Evolutionary conservation across 2,329 filamentous ascomycete species (phyloP), one percentile per base, ranked within the genome.

Genomic region (Xylariaceae sp.): DNA sequence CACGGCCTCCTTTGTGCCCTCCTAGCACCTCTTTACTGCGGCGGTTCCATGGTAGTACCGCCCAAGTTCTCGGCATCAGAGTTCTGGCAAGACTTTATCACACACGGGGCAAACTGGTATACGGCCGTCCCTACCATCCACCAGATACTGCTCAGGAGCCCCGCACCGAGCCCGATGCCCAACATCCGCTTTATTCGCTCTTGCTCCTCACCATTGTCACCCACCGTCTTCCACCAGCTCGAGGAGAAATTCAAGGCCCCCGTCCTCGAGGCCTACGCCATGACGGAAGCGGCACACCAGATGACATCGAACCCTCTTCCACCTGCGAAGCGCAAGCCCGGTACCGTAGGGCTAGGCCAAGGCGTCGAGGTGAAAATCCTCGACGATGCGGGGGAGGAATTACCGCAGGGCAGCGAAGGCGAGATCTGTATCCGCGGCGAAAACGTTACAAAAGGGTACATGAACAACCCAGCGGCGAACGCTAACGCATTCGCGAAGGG

Each of bases 111-210:
- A 23, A 96, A 91, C 73, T 96, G 92, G 92, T 96, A 95, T 76
- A 95, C 91, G 0, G 92, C 92, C 1, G 92, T 95, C n/a, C 92
- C 92, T 1, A 96, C 92, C 0, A 96, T 96, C 71, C 92, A 96
- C 74, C 91, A 95, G 71, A 94, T 96, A 67, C 81, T 96, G 3
- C 85, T 96, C 56, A 91, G 89, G 76, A 87, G 83, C 65, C 86
- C 89, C 6, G 73, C 84, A 3, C 92, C 91, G 4, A 82, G 72
- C 53, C 87, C 88, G 1, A 79, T 87, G 54, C 90, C 90, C 2
- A 73, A 81, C 14, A 95, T 96, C 69, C 86, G 92, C 64, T 96
- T 96, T 76, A 93, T 96, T 69, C 85, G 92, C 64, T 95, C 91
- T 12, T 96, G 92, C 78, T 94, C 90, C 9, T 92, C 89, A 17